phyloP scores from a whole-genome alignment of 805 yeast species.

The Candida hungchunana region DNA sequence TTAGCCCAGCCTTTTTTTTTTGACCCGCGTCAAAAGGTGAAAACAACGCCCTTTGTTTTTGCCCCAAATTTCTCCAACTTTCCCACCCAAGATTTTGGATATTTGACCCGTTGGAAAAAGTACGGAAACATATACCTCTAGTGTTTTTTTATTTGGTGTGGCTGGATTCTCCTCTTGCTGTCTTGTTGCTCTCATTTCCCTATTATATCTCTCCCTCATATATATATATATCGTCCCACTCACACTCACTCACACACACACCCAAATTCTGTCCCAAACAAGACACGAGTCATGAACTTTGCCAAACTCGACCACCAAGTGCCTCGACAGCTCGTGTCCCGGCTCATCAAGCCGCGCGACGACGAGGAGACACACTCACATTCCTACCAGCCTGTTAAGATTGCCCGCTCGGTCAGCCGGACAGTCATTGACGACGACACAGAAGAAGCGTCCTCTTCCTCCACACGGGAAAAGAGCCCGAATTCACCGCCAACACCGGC shows the following conservation, averaged over 20 bases:
- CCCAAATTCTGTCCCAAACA: not conserved
- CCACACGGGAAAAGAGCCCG: not conserved
- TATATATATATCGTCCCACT: not conserved
- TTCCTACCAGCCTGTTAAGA: slow-evolving; percentile 11
- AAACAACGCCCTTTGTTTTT: not conserved
- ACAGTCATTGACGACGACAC: not conserved
- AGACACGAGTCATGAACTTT: slow-evolving; percentile 15
- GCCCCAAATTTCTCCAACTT: not conserved
- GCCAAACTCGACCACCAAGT: slow-evolving; percentile 19
- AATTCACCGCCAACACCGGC: not conserved
- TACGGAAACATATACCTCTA: too few species aligned
- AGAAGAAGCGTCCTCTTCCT: not conserved
- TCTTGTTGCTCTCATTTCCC: too few species aligned
- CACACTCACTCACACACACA: slow-evolving; percentile 1
- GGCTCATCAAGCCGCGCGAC: not conserved
- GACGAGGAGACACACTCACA: slow-evolving; percentile 11
- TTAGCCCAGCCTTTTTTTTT: too few species aligned
- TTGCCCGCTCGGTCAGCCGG: not conserved
- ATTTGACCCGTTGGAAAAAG: too few species aligned
- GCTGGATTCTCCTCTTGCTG: too few species aligned
- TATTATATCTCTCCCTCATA: too few species aligned
- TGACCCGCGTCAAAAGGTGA: not conserved
- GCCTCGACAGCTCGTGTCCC: slow-evolving; percentile 8
- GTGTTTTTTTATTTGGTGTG: too few species aligned
- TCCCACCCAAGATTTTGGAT: too few species aligned